Base-by-base conservation (phyloP, 108 stramenopile species). In the Chaetoceros tenuissimus region DNA sequence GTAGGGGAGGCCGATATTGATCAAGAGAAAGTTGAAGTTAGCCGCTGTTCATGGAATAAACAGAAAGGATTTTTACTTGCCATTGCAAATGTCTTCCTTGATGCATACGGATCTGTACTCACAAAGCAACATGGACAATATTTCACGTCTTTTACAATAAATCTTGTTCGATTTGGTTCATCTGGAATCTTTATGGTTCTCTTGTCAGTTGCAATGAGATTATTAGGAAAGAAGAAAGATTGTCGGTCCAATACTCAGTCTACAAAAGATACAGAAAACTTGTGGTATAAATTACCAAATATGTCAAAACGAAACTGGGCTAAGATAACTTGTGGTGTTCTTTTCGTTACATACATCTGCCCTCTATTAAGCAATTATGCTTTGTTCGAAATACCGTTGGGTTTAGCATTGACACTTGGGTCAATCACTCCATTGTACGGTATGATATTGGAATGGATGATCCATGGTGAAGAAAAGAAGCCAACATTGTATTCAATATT, bases 121-220 rank as follows among this genome's bases (percentile, higher is more conserved):
- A 92, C 88, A 26, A 91, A 91, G 60, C 51, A 80, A 57, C 66
- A 81, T 64, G 89, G 89, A 1, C 60, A 51, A 1, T 67, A 58
- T 0, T 73, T 90, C 72, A 81, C 85, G 19, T 83, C 88, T 17
- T 91, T 80, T 82, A 71, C 84, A 51, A 91, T 95, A 44, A 86
- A 82, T 28, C 51, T 92, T 29, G 70, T 95, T 44, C 85, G 94
- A 25, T 95, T 95, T 73, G 94, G 94, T 1, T 87, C 80, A 67
- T 81, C 94, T 3, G 84, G 84, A 8, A 48, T 79, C 0, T 45
- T 75, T 47, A 85, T 87, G 68, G 19, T 68, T 13, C 22, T 63
- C 10, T 29, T 85, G 26, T 85, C 82, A 25, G 2, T 58, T 0
- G 47, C 30, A 16, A 72, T 82, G 69, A 49, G 63, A 25, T 45